phyloP scores from a whole-genome alignment of 352 stramenopile species.

The Globisporangium acanthophoron region DNA sequence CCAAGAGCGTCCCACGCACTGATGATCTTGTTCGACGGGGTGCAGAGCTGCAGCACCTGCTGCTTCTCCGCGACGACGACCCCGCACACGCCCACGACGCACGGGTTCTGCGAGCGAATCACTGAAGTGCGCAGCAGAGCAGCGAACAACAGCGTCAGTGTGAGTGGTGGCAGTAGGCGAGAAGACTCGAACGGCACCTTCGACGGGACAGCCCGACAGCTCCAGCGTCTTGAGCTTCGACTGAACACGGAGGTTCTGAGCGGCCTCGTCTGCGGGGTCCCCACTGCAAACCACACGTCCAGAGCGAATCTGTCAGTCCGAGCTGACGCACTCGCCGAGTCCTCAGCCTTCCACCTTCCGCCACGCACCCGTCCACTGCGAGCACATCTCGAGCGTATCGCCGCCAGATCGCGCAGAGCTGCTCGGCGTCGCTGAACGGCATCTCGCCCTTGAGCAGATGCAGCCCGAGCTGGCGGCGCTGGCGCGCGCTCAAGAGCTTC shows the following conservation, averaged over 20 bases:
- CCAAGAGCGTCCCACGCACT: constrained; percentile 28
- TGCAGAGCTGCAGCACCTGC: constrained; percentile 51
- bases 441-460: constrained; percentile 48
- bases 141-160: not conserved
- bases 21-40: constrained; percentile 28
- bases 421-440: constrained; percentile 43
- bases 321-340: not conserved
- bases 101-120: constrained; percentile 50
- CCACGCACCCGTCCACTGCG: constrained; percentile 26
- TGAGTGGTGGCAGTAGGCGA: not conserved
- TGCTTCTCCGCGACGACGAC: constrained; percentile 66
- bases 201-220: constrained; percentile 59
- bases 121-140: constrained; percentile 21
- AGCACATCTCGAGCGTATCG: constrained; percentile 56
- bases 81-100: constrained; percentile 38
- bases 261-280: constrained; percentile 10
- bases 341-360: too few species aligned
- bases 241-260: constrained; percentile 26
- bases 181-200: constrained; percentile 28
- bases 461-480: constrained; percentile 44
- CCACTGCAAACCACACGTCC: constrained; percentile 1
- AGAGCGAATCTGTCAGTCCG: not conserved
- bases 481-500: constrained; percentile 58
- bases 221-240: constrained; percentile 57
- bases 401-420: constrained; percentile 61